Conservation (phyloP, 2,329 filamentous ascomycete genomes). For the Colletotrichum noveboracense region DNA sequence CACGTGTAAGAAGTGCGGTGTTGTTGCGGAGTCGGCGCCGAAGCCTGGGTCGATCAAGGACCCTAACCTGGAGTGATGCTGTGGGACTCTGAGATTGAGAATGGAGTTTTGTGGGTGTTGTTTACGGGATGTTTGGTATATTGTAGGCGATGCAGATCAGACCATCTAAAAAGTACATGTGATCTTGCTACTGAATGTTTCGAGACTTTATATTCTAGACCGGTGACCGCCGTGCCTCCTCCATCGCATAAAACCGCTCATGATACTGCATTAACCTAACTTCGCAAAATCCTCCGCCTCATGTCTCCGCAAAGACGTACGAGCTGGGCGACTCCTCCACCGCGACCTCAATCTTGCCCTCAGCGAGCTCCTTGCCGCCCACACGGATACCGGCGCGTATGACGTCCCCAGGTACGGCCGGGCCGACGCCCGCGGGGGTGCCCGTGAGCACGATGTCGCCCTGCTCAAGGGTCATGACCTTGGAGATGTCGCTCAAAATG, state of each 20-base stretch:
- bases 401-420: slow-evolving; percentile 83
- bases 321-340: slow-evolving; percentile 80
- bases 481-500: slow-evolving; percentile 88
- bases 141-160: slow-evolving; percentile 3
- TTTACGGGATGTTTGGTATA: not conserved
- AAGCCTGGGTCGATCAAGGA: slow-evolving; percentile 62
- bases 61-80: slow-evolving; percentile 54
- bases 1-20: slow-evolving; percentile 79
- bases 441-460: slow-evolving; percentile 96
- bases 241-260: not conserved
- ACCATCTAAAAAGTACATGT: slow-evolving; percentile 10
- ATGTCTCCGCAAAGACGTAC: slow-evolving; percentile 81
- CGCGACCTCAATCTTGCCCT: slow-evolving; percentile 82
- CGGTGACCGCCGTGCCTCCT: not conserved
- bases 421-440: slow-evolving; percentile 93
- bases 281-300: slow-evolving; percentile 21
- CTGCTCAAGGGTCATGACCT: slow-evolving; percentile 90
- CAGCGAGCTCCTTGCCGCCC: slow-evolving; percentile 80
- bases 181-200: not conserved
- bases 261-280: not conserved
- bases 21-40: slow-evolving; percentile 74
- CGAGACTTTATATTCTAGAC: not conserved
- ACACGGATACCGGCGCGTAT: slow-evolving; percentile 85
- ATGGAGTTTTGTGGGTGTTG: not conserved
- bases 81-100: no score